A percentile compares a stretch with the other conserved stretches of the same genome.
phyloP scores from a whole-genome alignment of 495 filamentous ascomycete genomes.

The Copromyces sp. region DNA sequence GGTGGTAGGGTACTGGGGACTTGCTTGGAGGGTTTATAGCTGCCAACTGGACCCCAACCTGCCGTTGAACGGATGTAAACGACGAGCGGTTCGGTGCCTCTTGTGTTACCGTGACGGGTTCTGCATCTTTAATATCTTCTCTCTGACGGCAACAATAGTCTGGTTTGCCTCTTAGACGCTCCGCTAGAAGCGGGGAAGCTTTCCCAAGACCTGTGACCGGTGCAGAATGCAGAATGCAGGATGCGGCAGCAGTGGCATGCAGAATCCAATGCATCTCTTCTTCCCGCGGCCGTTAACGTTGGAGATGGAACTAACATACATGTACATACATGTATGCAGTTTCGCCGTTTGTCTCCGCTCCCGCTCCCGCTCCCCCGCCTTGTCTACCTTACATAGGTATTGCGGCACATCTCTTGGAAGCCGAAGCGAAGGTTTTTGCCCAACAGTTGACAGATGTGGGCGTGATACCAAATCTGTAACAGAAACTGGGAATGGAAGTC shows the following conservation, averaged over 20 bases:
- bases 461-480: background rate
- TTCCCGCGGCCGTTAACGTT: background rate
- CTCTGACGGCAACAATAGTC: background rate
- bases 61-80: background rate
- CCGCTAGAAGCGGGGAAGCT: background rate
- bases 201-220: background rate
- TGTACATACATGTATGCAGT: too few relatives aligned
- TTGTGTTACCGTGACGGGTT: background rate
- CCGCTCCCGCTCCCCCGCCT: background rate
- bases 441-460: background rate
- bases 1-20: background rate
- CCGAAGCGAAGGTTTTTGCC: background rate
- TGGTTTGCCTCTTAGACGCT: background rate
- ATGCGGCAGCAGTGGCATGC: background rate
- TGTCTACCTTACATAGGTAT: background rate
- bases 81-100: background rate
- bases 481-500: background rate
- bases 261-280: background rate
- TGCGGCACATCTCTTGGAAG: background rate
- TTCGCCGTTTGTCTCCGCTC: too few relatives aligned
- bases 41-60: background rate
- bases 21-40: background rate
- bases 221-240: background rate
- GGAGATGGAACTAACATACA: background rate
- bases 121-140: background rate